Base-by-base conservation (phyloP, 202 grass and related monocot species). In the Hordeum pubiflorum region DNA sequence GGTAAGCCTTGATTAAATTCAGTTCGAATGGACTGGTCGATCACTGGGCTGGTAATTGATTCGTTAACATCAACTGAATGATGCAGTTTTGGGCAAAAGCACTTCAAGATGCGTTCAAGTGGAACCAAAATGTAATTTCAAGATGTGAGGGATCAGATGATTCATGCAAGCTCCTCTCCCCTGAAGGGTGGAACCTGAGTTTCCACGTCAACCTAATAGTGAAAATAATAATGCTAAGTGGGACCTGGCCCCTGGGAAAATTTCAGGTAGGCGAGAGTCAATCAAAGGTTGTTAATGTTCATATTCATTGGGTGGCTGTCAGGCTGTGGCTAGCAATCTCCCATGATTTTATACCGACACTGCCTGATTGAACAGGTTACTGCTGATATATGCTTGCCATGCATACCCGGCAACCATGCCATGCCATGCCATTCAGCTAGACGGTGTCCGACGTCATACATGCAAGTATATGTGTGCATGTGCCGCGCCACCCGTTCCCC, bases 361-460 rank as follows among this genome's bases (percentile, higher is more conserved):
- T 55, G 72, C 87, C 87, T 40, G 87, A 82, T 85, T 67, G 66
- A 72, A 4, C 48, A 72, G 78, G 82, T 62, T 56, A 89, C 78
- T 82, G 87, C 72, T 33, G 69, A 60, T 40, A 81, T 52, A 72
- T 77, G 66, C 24, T 44, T 78, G 82, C 87, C 87, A 59, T 59
- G 8, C 75, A 12, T 22, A 3, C 77, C 69, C 69, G 13, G 81
- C 60, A 73, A 84, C 70, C 76, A 56, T 38, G 2, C 73, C 33
- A 17, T 4, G 67, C 26, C 68, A 65, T 23, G 31, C 26, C 57
- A 59, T 59, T 4, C 4, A 72, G 11, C 13, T 29, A 38, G 31
- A 33, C 65, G 9, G 17, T 59, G 5, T 26, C 66, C 20, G 13
- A 22, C 76, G 9, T 34, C 76, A 12, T 11, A 39, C 22, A 7